Percentiles rank a stretch among this genome's conserved stretches.
Evolutionary conservation across 148 eudicot genomes (phyloP).

Genomic region (Pouteria glomerata): DNA sequence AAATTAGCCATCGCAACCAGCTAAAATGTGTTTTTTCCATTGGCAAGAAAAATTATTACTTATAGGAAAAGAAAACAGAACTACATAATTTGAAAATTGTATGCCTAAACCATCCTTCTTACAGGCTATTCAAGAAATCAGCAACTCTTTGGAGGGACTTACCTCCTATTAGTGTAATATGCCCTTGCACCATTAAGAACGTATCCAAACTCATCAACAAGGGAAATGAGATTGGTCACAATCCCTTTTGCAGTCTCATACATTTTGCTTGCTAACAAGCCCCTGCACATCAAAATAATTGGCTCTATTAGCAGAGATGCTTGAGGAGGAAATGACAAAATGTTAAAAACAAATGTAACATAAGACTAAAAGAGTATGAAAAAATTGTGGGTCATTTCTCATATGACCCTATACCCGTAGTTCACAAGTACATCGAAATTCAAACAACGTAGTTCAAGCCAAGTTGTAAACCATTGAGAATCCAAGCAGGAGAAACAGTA

Average conservation of each 20-base stretch:
- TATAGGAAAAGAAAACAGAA: neutral
- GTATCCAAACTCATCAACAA: constrained; percentile 66
- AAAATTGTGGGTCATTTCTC: too few relatives aligned
- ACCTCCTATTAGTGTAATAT: constrained; percentile 91
- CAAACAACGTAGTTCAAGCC: too few relatives aligned
- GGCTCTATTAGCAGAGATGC: too few relatives aligned
- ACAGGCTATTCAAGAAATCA: neutral
- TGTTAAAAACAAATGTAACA: too few relatives aligned
- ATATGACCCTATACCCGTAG: too few relatives aligned
- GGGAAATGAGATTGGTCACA: constrained; percentile 70
- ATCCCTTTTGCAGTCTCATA: constrained; percentile 84
- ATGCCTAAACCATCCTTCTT: neutral
- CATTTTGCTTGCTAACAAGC: constrained; percentile 87
- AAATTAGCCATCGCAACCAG: neutral
- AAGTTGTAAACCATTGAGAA: too few relatives aligned
- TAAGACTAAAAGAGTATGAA: too few relatives aligned
- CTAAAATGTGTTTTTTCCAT: too few relatives aligned
- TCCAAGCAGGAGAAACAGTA: too few relatives aligned
- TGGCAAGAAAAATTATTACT: too few relatives aligned
- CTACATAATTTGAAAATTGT: too few relatives aligned
- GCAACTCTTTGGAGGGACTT: constrained; percentile 3
- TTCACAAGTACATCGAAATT: too few relatives aligned
- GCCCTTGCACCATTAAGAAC: constrained; percentile 93
- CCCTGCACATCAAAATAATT: constrained; percentile 43
- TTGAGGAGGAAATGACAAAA: neutral